phyloP scores from a whole-genome alignment of 2,329 filamentous ascomycete genomes.

The Zopfia rhizophila region DNA sequence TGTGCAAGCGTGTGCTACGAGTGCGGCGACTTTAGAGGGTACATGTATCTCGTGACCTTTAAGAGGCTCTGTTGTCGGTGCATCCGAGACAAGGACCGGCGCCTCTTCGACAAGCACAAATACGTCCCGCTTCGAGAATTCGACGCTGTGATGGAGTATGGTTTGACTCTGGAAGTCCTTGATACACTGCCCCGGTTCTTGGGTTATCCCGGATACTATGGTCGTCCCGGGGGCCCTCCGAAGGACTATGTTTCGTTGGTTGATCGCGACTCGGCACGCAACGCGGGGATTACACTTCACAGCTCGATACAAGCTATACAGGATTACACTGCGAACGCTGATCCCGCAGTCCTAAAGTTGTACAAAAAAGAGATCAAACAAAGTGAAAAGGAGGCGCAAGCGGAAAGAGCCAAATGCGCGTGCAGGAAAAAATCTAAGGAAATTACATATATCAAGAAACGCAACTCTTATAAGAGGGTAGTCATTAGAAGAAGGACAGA shows the following conservation, averaged over 20 bases:
- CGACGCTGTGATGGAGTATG: constrained; percentile 13
- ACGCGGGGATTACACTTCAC: constrained; percentile 20
- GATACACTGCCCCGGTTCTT: constrained; percentile 13
- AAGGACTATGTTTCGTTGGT: too few relatives aligned
- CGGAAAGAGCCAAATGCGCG: too few relatives aligned
- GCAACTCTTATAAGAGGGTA: too few relatives aligned
- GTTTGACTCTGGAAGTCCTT: constrained; percentile 15
- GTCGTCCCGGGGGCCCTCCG: too few relatives aligned
- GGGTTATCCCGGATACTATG: constrained; percentile 29
- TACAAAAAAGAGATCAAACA: too few relatives aligned
- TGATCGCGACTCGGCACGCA: constrained; percentile 19
- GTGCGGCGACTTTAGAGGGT: constrained; percentile 52
- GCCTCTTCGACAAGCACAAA: constrained; percentile 36
- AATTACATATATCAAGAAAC: too few relatives aligned
- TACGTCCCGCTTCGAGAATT: constrained; percentile 40
- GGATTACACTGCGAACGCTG: too few relatives aligned
- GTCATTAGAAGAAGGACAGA: too few relatives aligned
- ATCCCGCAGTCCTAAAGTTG: too few relatives aligned
- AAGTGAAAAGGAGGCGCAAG: too few relatives aligned
- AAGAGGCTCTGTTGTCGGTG: constrained; percentile 52
- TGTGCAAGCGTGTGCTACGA: constrained; percentile 42
- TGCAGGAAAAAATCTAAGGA: too few relatives aligned
- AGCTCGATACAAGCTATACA: too few relatives aligned
- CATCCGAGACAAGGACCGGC: constrained; percentile 33
- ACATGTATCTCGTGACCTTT: constrained; percentile 54